phyloP scores from a whole-genome alignment of 2,329 filamentous ascomycete species.

The Cercospora citrullina region DNA sequence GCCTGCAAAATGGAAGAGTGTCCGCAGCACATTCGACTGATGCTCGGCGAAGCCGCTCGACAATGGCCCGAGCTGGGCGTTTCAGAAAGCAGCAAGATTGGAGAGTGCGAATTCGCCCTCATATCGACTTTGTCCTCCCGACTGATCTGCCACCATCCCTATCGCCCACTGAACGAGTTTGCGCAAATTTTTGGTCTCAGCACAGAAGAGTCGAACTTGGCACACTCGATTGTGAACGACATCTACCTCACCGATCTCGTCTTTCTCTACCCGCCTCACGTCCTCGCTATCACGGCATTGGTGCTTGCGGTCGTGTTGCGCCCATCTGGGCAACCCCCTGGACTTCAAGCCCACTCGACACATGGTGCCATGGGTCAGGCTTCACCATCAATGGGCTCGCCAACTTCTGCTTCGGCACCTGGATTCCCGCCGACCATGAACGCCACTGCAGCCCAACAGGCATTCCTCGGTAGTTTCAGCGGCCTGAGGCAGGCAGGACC shows the following conservation, averaged over 20 bases:
- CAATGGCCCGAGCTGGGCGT: slow-evolving; percentile 79
- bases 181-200: slow-evolving; percentile 68
- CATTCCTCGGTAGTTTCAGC: slow-evolving; percentile 36
- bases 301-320: slow-evolving; percentile 81
- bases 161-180: slow-evolving; percentile 74
- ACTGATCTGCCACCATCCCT: slow-evolving; percentile 87
- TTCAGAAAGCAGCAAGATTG: slow-evolving; percentile 78
- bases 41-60: slow-evolving; percentile 80
- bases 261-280: slow-evolving; percentile 79
- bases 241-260: slow-evolving; percentile 91
- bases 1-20: slow-evolving; percentile 98
- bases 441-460: slow-evolving; percentile 39
- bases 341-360: slow-evolving; percentile 46
- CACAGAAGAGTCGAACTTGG: slow-evolving; percentile 75
- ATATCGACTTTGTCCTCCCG: slow-evolving; percentile 90
- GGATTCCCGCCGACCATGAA: slow-evolving; percentile 28
- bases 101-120: slow-evolving; percentile 90
- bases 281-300: slow-evolving; percentile 83
- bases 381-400: slow-evolving; percentile 31
- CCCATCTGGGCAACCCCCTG: slow-evolving; percentile 55
- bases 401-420: slow-evolving; percentile 17
- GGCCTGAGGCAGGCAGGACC: slow-evolving; percentile 40
- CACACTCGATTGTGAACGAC: slow-evolving; percentile 85
- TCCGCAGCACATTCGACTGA: slow-evolving; percentile 90
- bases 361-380: slow-evolving; percentile 19